Conservation (phyloP, 768 basidiomycete species). For the Leccinum disarticulatum region DNA sequence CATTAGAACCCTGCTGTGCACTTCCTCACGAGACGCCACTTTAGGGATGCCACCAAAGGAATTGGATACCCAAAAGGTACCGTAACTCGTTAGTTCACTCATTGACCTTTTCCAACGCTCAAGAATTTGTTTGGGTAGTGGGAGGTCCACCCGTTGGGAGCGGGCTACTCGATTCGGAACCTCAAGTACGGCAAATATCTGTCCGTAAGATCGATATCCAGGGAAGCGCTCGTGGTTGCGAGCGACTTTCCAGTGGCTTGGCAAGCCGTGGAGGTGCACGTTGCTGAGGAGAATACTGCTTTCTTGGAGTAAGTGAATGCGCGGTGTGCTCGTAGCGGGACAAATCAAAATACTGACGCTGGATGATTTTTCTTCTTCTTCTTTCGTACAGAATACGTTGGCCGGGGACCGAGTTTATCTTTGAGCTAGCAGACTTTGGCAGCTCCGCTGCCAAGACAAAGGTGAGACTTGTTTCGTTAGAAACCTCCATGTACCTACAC, state of each 20-base stretch:
- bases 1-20: neutral
- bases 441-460: constrained; percentile 31
- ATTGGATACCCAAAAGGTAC: constrained; percentile 28
- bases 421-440: constrained; percentile 27
- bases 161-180: constrained; percentile 32
- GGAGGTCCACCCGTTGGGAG: constrained; percentile 30
- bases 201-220: constrained; percentile 26
- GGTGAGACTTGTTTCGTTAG: constrained; percentile 10
- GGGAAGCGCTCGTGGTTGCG: constrained; percentile 22
- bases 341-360: neutral
- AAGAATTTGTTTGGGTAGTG: constrained; percentile 15
- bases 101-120: neutral
- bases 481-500: neutral
- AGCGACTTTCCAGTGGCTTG: constrained; percentile 32
- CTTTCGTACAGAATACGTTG: constrained; percentile 26
- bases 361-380: neutral
- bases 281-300: constrained; percentile 27
- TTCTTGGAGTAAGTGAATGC: constrained; percentile 26
- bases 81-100: neutral
- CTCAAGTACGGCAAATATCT: constrained; percentile 33
- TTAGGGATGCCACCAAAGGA: constrained; percentile 33
- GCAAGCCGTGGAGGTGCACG: constrained; percentile 26
- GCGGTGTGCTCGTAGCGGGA: neutral
- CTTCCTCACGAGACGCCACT: constrained; percentile 2
- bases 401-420: constrained; percentile 29